Evolutionary conservation across 2,329 filamentous ascomycete species (phyloP), one percentile per base, ranked within the genome.

Genomic region (Acrocalymma vagum): DNA sequence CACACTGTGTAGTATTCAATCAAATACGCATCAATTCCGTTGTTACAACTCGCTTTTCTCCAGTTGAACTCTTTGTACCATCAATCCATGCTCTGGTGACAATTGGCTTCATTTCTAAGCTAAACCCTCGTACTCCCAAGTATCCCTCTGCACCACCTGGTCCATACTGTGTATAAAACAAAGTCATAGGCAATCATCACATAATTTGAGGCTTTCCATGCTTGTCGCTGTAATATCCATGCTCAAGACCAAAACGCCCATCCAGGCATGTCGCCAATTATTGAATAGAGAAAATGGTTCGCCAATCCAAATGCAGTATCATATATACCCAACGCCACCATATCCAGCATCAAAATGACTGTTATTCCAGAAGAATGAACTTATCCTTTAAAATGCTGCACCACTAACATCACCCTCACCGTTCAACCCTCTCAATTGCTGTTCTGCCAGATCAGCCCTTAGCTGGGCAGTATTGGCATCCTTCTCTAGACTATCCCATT

Each of bases 391-490:
- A 38, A 70, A 71, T 7, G 68, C 66, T 46, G 55, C 60, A 3
- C 66, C 69, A 29, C 70, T 65, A 25, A 63, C 58, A 45, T 69
- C 68, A 8, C 58, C 56, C 40, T 74, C 72, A 9, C 67, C 72
- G 35, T 66, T 72, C 42, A 74, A 48, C 9, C 57, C 62, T 41
- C 71, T 64, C 42, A 78, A 43, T n/a, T 71, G 70, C 48, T 72
- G 61, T 51, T 78, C 76, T 1, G 75, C 75, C 47, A 78, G 58
- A 37, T 76, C 72, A 17, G 69, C 70, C 46, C 72, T 70, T 36
- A 77, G 46, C 17, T 67, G 69, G n/a, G 73, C 72, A 20, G 67
- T 71, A 40, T 74, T 69, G 11, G 66, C 69, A 42, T 78, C 76
- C 9, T 71, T 55, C 41, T 71, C 69, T 43, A 76, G 46, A 6